phyloP scores from a whole-genome alignment of 2,329 filamentous ascomycete species.

The Ophiostoma triangulosporum region DNA sequence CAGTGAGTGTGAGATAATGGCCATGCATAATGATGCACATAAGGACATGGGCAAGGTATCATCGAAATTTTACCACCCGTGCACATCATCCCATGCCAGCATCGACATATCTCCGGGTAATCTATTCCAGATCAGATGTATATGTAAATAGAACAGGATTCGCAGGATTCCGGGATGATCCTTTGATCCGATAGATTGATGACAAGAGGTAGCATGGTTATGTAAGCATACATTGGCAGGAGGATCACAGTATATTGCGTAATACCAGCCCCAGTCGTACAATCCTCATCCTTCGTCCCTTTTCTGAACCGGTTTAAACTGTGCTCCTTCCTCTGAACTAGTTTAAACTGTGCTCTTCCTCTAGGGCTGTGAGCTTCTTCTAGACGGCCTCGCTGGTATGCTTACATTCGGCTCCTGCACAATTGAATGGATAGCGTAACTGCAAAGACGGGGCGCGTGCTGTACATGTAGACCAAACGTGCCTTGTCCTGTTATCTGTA shows the following conservation, averaged over 20 bases:
- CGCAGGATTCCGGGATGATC: background rate
- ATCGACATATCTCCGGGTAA: background rate
- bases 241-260: background rate
- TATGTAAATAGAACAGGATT: background rate
- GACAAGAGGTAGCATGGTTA: too few relatives aligned
- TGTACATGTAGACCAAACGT: background rate
- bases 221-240: too few relatives aligned
- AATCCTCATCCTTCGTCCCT: background rate
- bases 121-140: background rate
- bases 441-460: background rate
- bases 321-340: too few relatives aligned
- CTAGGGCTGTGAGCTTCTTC: background rate
- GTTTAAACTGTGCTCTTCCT: background rate
- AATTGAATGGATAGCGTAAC: background rate
- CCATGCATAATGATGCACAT: too few relatives aligned
- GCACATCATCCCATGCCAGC: background rate
- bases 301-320: background rate
- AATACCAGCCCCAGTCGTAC: background rate
- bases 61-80: background rate
- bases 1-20: too few relatives aligned
- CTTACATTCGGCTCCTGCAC: background rate
- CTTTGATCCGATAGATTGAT: background rate
- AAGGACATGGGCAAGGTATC: background rate
- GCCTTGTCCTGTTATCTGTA: background rate
- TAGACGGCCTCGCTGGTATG: too few relatives aligned